Evolutionary conservation across 2,329 filamentous ascomycete species (phyloP).

Genomic region (Aspergillus bombycis): DNA sequence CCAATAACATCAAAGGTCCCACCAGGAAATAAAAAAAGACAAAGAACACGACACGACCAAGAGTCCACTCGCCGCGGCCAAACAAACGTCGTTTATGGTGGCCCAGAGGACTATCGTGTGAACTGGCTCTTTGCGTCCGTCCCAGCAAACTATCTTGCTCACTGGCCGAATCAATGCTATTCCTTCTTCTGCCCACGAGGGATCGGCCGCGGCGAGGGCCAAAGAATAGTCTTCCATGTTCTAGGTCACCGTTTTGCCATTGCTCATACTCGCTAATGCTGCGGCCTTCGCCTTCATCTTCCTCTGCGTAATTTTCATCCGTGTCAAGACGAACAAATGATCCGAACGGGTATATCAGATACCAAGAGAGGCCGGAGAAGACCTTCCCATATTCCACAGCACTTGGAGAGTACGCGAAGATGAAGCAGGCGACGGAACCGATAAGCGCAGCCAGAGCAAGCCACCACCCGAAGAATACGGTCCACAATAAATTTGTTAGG

Average conservation of each 20-base stretch:
- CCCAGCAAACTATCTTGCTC: slow-evolving; percentile 91
- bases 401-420: slow-evolving; percentile 77
- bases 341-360: slow-evolving; percentile 94
- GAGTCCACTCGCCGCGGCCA: slow-evolving; percentile 92
- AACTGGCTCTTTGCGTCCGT: slow-evolving; percentile 58
- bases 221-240: slow-evolving; percentile 95
- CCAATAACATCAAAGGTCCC: slow-evolving; percentile 80
- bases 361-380: slow-evolving; percentile 79
- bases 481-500: slow-evolving; percentile 89
- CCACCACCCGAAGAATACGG: slow-evolving; percentile 94
- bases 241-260: slow-evolving; percentile 96
- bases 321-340: slow-evolving; percentile 92
- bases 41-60: slow-evolving; percentile 94
- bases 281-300: slow-evolving; percentile 92
- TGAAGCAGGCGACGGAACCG: slow-evolving; percentile 76
- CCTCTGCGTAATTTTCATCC: slow-evolving; percentile 90
- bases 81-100: slow-evolving; percentile 82
- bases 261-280: slow-evolving; percentile 99
- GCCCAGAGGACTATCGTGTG: slow-evolving; percentile 44
- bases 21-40: slow-evolving; percentile 93
- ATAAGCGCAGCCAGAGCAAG: slow-evolving; percentile 74
- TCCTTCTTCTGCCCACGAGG: slow-evolving; percentile 80
- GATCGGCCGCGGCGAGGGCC: slow-evolving; percentile 77
- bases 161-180: slow-evolving; percentile 84
- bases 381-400: slow-evolving; percentile 83